Evolutionary conservation across 345 rosid species (phyloP).

Genomic region (Erysimum cheiranthoides): DNA sequence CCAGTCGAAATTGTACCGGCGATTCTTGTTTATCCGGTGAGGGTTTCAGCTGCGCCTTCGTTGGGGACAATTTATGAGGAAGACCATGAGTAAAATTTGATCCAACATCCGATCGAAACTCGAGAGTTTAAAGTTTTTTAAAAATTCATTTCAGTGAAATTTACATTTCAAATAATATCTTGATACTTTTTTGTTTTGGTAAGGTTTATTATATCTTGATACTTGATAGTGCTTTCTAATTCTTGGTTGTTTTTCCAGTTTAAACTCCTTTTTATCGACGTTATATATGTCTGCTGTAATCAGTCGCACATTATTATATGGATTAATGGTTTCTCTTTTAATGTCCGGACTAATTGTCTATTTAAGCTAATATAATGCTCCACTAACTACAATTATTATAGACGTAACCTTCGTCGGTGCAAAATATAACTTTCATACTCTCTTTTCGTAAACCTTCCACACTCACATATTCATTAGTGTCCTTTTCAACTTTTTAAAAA

Average conservation of each 20-base stretch:
- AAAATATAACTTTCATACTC: neutral
- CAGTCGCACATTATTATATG: no score
- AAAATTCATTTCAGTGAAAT: neutral
- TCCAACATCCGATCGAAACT: neutral
- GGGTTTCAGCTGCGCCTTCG: constrained; percentile 31
- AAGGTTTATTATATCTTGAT: no score
- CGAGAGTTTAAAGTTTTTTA: neutral
- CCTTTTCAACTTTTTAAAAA: no score
- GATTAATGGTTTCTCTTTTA: no score
- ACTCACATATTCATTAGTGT: no score
- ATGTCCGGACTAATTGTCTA: neutral
- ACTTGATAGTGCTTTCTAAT: neutral
- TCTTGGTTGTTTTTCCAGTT: neutral
- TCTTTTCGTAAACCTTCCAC: no score
- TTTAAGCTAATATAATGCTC: neutral
- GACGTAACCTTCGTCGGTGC: neutral
- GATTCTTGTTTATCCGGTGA: constrained; percentile 30
- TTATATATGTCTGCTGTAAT: neutral
- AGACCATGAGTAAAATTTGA: neutral
- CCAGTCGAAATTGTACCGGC: constrained; percentile 23
- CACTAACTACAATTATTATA: neutral
- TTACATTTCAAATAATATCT: neutral
- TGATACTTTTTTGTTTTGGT: no score
- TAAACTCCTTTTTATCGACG: neutral
- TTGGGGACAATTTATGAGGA: constrained; percentile 33